A percentile compares a stretch with the other conserved stretches of the same genome.
phyloP scores from a whole-genome alignment of 2,329 filamentous ascomycete genomes.

The Ophiocordyceps sinensis region DNA sequence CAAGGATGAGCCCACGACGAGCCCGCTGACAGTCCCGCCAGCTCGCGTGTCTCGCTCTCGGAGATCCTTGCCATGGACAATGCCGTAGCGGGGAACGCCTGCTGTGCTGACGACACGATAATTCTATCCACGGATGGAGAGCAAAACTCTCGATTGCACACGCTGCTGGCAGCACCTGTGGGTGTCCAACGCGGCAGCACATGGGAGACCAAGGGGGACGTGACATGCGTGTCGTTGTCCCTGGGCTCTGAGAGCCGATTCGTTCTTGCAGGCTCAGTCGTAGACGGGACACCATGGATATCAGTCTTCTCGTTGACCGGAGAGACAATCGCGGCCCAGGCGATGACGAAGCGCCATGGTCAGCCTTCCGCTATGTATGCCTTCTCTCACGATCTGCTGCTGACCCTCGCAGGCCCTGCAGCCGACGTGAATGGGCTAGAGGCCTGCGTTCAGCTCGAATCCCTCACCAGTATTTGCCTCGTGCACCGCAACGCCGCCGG shows the following conservation, averaged over 20 bases:
- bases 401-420: conserved; percentile 1
- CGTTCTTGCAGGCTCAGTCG: conserved; percentile 20
- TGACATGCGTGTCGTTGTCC: conserved; percentile 31
- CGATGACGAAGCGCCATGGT: conserved; percentile 5
- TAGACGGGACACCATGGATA: conserved; percentile 17
- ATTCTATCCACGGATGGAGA: conserved; percentile 26
- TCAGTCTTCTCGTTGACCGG: conserved; percentile 15
- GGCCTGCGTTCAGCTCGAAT: conserved; percentile 13
- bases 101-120: conserved; percentile 20
- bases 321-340: conserved; percentile 5
- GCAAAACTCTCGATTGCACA: conserved; percentile 22
- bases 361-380: too few species aligned
- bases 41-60: conserved; percentile 15
- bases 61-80: conserved; percentile 15
- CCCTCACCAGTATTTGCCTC: conserved; percentile 30
- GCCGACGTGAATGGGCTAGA: not conserved
- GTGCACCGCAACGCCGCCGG: conserved; percentile 11
- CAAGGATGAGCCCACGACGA: not conserved
- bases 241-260: conserved; percentile 10
- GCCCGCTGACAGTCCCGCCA: conserved; percentile 7
- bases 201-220: conserved; percentile 27
- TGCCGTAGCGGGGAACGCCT: conserved; percentile 26
- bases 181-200: conserved; percentile 13
- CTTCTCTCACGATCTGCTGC: not conserved
- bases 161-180: conserved; percentile 21